phyloP scores from a whole-genome alignment of 208 protist genomes.

The Tritrichomonas foetus region DNA sequence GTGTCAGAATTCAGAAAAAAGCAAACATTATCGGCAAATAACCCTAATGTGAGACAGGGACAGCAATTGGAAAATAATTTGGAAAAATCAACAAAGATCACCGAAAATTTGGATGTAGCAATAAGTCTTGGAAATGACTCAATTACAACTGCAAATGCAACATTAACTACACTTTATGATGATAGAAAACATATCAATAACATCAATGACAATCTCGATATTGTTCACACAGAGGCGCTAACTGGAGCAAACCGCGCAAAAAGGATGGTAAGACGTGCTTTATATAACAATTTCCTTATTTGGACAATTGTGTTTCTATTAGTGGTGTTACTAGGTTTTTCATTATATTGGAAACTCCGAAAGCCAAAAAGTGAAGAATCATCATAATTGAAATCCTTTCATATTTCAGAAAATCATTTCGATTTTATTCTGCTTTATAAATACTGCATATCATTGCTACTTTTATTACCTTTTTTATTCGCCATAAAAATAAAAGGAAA shows the following conservation, averaged over 20 bases:
- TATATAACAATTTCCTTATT: not conserved
- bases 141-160: not conserved
- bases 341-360: no score
- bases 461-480: no score
- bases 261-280: not conserved
- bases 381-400: no score
- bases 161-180: not conserved
- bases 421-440: no score
- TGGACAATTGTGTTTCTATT: slow-evolving; percentile 13
- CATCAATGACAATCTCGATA: not conserved
- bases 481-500: no score
- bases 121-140: not conserved
- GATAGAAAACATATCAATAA: not conserved
- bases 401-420: no score
- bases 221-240: not conserved
- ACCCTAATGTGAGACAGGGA: not conserved
- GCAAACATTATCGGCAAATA: not conserved
- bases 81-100: not conserved
- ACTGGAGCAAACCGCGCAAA: not conserved
- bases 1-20: not conserved
- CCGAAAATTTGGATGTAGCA: not conserved
- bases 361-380: no score
- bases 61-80: not conserved
- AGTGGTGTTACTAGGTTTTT: no score
- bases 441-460: no score